Conservation (phyloP, 73 alveolate genomes). For the Durusdinium trenchii region DNA sequence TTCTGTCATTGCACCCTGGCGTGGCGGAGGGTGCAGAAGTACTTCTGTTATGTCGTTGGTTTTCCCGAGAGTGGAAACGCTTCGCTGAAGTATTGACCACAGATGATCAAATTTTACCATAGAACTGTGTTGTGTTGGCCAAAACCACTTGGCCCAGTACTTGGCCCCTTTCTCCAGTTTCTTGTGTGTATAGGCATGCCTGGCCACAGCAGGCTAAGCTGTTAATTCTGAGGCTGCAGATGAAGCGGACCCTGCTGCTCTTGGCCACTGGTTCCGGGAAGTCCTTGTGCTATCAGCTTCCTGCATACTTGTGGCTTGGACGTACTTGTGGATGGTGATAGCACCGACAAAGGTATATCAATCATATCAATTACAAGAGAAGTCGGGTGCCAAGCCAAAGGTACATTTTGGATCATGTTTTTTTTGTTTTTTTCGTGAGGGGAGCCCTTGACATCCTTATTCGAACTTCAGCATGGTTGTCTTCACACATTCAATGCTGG, state of each 20-base stretch:
- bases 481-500: too few relatives aligned
- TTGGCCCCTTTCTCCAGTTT: not conserved
- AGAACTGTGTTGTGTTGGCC: not conserved
- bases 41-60: not conserved
- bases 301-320: slow-evolving; percentile 96
- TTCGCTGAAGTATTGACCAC: not conserved
- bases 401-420: not conserved
- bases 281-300: slow-evolving; percentile 98
- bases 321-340: not conserved
- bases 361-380: not conserved
- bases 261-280: slow-evolving; percentile 98
- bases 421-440: not conserved
- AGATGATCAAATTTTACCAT: not conserved
- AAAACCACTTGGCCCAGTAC: too few relatives aligned
- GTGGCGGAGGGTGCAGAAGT: too few relatives aligned
- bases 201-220: not conserved
- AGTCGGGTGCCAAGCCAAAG: not conserved
- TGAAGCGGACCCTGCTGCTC: slow-evolving; percentile 96
- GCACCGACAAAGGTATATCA: not conserved
- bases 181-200: not conserved
- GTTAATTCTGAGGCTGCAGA: slow-evolving; percentile 34
- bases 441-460: not conserved
- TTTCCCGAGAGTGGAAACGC: not conserved
- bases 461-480: too few relatives aligned
- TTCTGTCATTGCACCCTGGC: too few relatives aligned